phyloP scores from a whole-genome alignment of 1,284 basidiomycete species.

The Ganoderma multipileum region DNA sequence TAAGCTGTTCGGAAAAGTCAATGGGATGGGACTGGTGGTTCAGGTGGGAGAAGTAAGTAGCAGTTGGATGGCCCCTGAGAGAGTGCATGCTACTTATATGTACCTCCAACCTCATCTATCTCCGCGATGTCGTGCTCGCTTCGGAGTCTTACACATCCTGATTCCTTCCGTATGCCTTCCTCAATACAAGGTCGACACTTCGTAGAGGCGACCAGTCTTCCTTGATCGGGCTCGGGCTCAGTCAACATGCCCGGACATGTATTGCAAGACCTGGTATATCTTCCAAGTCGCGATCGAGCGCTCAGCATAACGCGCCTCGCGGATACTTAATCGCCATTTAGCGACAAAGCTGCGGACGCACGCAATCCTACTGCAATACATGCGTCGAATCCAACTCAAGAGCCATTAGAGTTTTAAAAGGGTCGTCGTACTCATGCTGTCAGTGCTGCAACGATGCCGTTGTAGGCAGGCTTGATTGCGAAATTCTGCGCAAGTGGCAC shows the following conservation, averaged over 20 bases:
- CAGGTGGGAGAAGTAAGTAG: not conserved
- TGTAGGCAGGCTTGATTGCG: slow-evolving; percentile 35
- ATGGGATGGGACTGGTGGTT: not conserved
- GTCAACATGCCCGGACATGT: not conserved
- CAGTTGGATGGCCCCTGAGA: not conserved
- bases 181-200: not conserved
- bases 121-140: slow-evolving; percentile 16
- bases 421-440: slow-evolving; percentile 2
- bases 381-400: not conserved
- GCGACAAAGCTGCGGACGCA: no score
- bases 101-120: slow-evolving; percentile 6
- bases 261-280: not conserved
- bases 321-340: not conserved
- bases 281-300: not conserved
- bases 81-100: not conserved
- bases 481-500: slow-evolving; percentile 22
- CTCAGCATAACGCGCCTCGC: not conserved
- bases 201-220: not conserved
- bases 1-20: not conserved
- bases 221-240: slow-evolving; percentile 6
- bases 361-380: not conserved
- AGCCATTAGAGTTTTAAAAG: not conserved
- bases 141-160: slow-evolving; percentile 13
- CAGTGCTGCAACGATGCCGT: slow-evolving; percentile 31
- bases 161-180: not conserved